Percentiles rank a stretch among this genome's conserved stretches.
phyloP scores from a whole-genome alignment of 176 grass and related monocot genomes.

The Aegilops sharonensis region DNA sequence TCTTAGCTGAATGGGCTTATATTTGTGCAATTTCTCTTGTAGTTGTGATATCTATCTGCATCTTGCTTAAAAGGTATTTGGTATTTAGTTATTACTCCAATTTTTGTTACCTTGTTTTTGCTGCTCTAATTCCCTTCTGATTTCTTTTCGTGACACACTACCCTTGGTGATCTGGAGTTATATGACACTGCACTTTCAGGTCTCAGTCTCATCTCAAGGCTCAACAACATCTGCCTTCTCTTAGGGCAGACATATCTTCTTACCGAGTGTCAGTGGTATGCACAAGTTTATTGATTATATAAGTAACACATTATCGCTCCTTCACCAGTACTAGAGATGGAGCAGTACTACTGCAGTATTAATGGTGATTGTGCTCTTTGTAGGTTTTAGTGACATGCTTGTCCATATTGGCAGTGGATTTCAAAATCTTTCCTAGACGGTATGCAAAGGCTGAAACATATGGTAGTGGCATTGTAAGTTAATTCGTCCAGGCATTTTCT shows the following conservation, averaged over 20 bases:
- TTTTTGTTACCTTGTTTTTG: constrained; percentile 12
- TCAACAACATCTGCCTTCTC: constrained; percentile 34
- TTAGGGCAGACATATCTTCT: constrained; percentile 68
- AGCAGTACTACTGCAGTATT: not conserved
- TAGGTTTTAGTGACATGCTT: constrained; percentile 92
- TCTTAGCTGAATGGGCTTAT: constrained; percentile 74
- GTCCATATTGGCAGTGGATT: constrained; percentile 94
- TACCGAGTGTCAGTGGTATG: constrained; percentile 90
- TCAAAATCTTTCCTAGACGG: constrained; percentile 82
- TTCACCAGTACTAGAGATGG: constrained; percentile 16
- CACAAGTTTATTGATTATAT: constrained; percentile 12
- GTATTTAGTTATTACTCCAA: not conserved
- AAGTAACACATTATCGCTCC: not conserved
- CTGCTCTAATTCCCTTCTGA: constrained; percentile 10
- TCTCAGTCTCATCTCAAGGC: constrained; percentile 39
- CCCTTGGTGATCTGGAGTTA: not conserved
- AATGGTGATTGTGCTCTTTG: constrained; percentile 17
- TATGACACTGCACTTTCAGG: constrained; percentile 29
- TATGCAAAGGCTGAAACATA: constrained; percentile 98
- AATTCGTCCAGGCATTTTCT: not conserved
- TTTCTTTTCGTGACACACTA: constrained; percentile 25
- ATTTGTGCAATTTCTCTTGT: constrained; percentile 43
- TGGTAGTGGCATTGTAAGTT: constrained; percentile 80
- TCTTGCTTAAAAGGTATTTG: constrained; percentile 60
- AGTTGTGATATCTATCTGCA: constrained; percentile 40